Evolutionary conservation across 495 filamentous ascomycete species (phyloP).

Genomic region (Penicillium maclennaniae): DNA sequence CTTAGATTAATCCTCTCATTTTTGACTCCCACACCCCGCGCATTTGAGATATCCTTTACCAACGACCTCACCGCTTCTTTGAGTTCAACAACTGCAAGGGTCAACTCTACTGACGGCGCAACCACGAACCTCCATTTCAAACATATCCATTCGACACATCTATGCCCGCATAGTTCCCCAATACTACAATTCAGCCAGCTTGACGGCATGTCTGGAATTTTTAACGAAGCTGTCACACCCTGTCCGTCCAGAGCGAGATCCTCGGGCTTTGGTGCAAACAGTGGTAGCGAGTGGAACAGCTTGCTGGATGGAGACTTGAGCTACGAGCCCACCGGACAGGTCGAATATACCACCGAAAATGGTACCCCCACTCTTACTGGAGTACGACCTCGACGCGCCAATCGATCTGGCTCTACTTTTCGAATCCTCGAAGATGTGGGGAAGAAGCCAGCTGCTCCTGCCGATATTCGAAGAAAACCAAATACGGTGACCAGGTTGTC

Average conservation of each 20-base stretch:
- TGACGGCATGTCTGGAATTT: constrained; percentile 25
- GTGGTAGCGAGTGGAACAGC: constrained; percentile 20
- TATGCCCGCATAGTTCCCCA: constrained; percentile 3
- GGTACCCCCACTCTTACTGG: constrained; percentile 25
- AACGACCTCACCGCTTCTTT: constrained; percentile 16
- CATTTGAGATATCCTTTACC: neutral
- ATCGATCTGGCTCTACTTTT: constrained; percentile 25
- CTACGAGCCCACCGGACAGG: constrained; percentile 30
- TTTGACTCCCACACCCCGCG: neutral
- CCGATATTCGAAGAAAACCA: constrained; percentile 16
- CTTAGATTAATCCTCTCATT: neutral
- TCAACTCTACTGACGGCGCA: neutral
- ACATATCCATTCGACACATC: neutral
- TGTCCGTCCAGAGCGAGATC: constrained; percentile 25
- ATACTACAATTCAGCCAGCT: neutral
- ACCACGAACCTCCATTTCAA: neutral
- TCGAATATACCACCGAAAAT: constrained; percentile 41
- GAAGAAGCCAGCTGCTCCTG: constrained; percentile 11
- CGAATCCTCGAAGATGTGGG: constrained; percentile 32
- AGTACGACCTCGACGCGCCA: constrained; percentile 30
- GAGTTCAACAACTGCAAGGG: constrained; percentile 18
- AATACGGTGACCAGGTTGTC: constrained; percentile 1
- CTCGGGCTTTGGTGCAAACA: constrained; percentile 14
- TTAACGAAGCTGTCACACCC: constrained; percentile 26
- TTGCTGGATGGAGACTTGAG: constrained; percentile 20